These are phyloP conservation scores for Asclepias syriaca DNA, from an alignment of 257 asterid genomes.

Conservation along the genomic window DNA sequence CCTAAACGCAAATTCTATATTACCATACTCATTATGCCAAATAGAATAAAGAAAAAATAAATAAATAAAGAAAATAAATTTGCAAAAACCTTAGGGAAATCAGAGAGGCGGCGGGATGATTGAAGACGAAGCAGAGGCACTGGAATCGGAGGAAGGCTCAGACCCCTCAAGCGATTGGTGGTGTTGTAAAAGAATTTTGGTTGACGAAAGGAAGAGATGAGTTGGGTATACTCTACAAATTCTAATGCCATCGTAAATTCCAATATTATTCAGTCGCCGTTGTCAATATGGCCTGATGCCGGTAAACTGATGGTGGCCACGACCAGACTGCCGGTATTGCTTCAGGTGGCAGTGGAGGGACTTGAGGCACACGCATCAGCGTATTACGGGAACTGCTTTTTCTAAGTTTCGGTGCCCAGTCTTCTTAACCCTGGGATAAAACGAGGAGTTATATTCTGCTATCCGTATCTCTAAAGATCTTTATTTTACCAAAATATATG, in stretches of 20 bases:
- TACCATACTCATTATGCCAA: background rate
- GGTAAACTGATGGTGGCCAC: background rate
- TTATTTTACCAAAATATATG: too few species aligned
- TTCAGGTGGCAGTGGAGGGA: background rate
- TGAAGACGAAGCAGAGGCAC: constrained; percentile 6
- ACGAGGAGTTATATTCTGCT: too few species aligned
- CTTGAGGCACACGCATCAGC: background rate
- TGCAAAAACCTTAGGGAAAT: constrained; percentile 21
- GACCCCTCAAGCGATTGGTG: background rate
- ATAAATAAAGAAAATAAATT: background rate
- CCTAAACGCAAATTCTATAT: constrained; percentile 24
- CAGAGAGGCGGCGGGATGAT: constrained; percentile 22
- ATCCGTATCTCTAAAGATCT: too few species aligned
- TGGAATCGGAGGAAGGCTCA: constrained; percentile 10
- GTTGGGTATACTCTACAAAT: background rate
- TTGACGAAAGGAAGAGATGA: background rate
- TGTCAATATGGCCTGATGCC: background rate
- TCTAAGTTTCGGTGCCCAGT: background rate
- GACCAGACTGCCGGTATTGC: background rate
- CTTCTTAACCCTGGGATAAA: background rate
- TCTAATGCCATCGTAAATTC: constrained; percentile 2
- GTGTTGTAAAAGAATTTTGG: background rate
- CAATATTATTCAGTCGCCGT: background rate
- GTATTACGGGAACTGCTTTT: background rate
- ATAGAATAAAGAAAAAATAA: background rate